phyloP scores from a whole-genome alignment of 1,139 yeast genomes.

The Hyphopichia burtonii region DNA sequence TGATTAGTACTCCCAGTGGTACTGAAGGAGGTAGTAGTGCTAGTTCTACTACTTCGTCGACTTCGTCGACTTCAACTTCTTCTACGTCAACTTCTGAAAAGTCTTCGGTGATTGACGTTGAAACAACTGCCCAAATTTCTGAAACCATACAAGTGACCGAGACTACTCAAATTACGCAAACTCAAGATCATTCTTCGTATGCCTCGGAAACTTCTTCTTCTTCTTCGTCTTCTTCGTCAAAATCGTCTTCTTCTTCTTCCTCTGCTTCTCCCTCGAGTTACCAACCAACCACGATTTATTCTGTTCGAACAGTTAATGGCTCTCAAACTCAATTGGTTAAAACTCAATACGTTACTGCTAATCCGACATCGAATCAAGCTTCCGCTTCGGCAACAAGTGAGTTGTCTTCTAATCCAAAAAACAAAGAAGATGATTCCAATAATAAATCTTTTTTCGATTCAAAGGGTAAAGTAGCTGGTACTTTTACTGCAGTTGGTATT shows the following conservation, averaged over 20 bases:
- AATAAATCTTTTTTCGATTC: slow-evolving; percentile 46
- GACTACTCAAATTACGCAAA: slow-evolving; percentile 14
- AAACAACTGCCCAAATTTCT: slow-evolving; percentile 10
- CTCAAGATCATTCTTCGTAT: slow-evolving; percentile 9
- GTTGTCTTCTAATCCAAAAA: slow-evolving; percentile 7
- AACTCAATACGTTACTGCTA: slow-evolving; percentile 22
- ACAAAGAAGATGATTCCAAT: background rate
- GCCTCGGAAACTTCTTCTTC: slow-evolving; percentile 4
- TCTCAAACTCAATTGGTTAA: slow-evolving; percentile 17
- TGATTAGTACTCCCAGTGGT: slow-evolving; percentile 23
- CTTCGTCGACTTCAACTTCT: slow-evolving; percentile 12
- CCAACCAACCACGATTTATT: slow-evolving; percentile 18
- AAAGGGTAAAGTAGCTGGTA: slow-evolving; percentile 71
- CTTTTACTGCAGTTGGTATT: slow-evolving; percentile 67
- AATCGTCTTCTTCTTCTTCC: slow-evolving; percentile 2
- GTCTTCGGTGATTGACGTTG: background rate
- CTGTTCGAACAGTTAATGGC: slow-evolving; percentile 27
- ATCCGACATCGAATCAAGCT: slow-evolving; percentile 7
- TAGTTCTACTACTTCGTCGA: slow-evolving; percentile 8
- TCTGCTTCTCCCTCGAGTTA: slow-evolving; percentile 4
- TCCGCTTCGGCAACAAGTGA: slow-evolving; percentile 5
- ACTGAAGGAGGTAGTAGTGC: slow-evolving; percentile 14
- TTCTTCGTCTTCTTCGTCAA: slow-evolving; percentile 7
- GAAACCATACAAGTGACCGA: slow-evolving; percentile 14
- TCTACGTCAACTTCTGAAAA: slow-evolving; percentile 1